Evolutionary conservation across 2,329 filamentous ascomycete genomes (phyloP).

Genomic region (Colletotrichum kahawae): DNA sequence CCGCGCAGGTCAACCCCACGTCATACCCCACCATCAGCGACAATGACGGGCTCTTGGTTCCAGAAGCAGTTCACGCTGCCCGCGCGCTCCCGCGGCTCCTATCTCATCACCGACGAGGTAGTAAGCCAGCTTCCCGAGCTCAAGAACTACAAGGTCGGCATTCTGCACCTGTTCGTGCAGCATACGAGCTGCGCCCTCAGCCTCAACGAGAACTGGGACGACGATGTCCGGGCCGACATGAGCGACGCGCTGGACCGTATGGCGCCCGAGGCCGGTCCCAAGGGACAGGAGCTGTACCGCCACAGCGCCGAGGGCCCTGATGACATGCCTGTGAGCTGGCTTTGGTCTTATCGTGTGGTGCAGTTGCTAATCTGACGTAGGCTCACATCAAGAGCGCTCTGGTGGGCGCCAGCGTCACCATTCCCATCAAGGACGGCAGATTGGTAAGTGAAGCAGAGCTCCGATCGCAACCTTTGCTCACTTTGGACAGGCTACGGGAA

Average conservation of each 20-base stretch:
- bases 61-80: slow-evolving; percentile 88
- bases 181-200: slow-evolving; percentile 92
- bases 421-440: slow-evolving; percentile 88
- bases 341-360: not conserved
- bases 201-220: slow-evolving; percentile 90
- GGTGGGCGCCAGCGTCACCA: slow-evolving; percentile 85
- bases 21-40: slow-evolving; percentile 30
- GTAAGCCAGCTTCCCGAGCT: slow-evolving; percentile 78
- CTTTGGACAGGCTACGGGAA: slow-evolving; percentile 59
- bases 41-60: slow-evolving; percentile 72
- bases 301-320: slow-evolving; percentile 88
- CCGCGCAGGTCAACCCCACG: slow-evolving; percentile 26
- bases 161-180: slow-evolving; percentile 91
- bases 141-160: slow-evolving; percentile 79
- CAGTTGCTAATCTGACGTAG: slow-evolving; percentile 39
- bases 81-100: slow-evolving; percentile 78
- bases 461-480: not conserved
- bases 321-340: slow-evolving; percentile 80
- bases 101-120: slow-evolving; percentile 85
- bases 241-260: slow-evolving; percentile 90
- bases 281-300: slow-evolving; percentile 77
- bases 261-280: slow-evolving; percentile 76
- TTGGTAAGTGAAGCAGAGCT: slow-evolving; percentile 55
- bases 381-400: slow-evolving; percentile 93
- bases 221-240: slow-evolving; percentile 91